phyloP scores from a whole-genome alignment of 2,329 filamentous ascomycete genomes.

The Blumeria hordei region DNA sequence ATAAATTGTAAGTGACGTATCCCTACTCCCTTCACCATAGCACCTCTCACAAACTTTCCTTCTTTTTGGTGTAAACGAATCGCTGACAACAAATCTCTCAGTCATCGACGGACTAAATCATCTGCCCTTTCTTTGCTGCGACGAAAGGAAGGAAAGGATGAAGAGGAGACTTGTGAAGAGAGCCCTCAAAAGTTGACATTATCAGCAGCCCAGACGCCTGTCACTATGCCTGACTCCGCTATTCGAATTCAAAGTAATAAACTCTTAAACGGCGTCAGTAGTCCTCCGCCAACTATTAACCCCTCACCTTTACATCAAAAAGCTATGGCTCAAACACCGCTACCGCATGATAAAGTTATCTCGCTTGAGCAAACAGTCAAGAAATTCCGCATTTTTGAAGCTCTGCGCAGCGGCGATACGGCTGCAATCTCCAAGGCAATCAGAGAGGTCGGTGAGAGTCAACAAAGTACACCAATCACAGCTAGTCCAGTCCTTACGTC shows the following conservation, averaged over 20 bases:
- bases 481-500: constrained; percentile 8
- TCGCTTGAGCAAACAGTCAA: constrained; percentile 81
- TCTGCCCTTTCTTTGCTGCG: constrained; percentile 28
- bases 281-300: constrained; percentile 8
- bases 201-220: constrained; percentile 7
- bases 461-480: constrained; percentile 17
- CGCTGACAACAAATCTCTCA: constrained; percentile 3
- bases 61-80: too few species aligned
- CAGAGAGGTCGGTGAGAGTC: constrained; percentile 27
- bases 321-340: constrained; percentile 3
- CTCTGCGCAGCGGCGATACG: constrained; percentile 72
- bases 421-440: constrained; percentile 73
- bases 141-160: constrained; percentile 18
- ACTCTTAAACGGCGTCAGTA: constrained; percentile 11
- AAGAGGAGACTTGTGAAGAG: constrained; percentile 13
- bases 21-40: too few species aligned
- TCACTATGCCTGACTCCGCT: constrained; percentile 8
- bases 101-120: constrained; percentile 26
- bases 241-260: constrained; percentile 10
- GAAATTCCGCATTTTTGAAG: constrained; percentile 86
- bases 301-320: too few species aligned
- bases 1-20: too few species aligned
- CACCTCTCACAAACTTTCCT: too few species aligned
- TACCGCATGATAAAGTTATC: constrained; percentile 13
- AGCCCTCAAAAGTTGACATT: constrained; percentile 9